phyloP scores from a whole-genome alignment of 2,329 filamentous ascomycete genomes.

The Harringtonia lauricola region DNA sequence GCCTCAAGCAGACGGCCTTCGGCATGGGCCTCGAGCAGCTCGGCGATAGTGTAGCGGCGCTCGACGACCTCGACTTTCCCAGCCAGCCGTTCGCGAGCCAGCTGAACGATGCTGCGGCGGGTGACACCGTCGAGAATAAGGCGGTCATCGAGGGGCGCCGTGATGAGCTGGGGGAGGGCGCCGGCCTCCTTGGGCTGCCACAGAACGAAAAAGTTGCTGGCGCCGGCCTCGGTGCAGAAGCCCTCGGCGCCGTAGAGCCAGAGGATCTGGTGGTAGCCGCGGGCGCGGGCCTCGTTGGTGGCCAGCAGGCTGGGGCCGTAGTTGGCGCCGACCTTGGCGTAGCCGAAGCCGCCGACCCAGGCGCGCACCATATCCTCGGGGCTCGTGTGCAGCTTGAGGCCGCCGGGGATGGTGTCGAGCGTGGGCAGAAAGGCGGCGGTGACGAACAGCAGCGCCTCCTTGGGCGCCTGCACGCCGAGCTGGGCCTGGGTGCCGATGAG shows the following conservation, averaged over 20 bases:
- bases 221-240: conserved; percentile 81
- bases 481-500: conserved; percentile 75
- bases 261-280: conserved; percentile 82
- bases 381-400: conserved; percentile 67
- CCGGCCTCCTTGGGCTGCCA: conserved; percentile 53
- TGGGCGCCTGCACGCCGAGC: conserved; percentile 70
- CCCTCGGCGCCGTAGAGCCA: conserved; percentile 77
- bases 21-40: conserved; percentile 58
- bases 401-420: conserved; percentile 39
- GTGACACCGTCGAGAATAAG: conserved; percentile 85
- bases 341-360: conserved; percentile 89
- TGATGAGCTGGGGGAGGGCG: conserved; percentile 58
- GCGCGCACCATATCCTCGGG: conserved; percentile 76
- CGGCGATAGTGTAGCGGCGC: conserved; percentile 70
- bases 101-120: conserved; percentile 65
- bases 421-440: conserved; percentile 54
- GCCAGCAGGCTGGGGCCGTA: conserved; percentile 78
- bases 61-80: conserved; percentile 62
- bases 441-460: conserved; percentile 81
- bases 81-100: conserved; percentile 52
- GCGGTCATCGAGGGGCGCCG: conserved; percentile 70
- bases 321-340: conserved; percentile 87
- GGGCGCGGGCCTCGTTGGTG: conserved; percentile 59
- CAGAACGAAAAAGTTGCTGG: conserved; percentile 83
- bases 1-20: conserved; percentile 75